These are phyloP conservation scores for Voacanga thouarsii DNA, from an alignment of 257 asterid species.

Conservation along the genomic window DNA sequence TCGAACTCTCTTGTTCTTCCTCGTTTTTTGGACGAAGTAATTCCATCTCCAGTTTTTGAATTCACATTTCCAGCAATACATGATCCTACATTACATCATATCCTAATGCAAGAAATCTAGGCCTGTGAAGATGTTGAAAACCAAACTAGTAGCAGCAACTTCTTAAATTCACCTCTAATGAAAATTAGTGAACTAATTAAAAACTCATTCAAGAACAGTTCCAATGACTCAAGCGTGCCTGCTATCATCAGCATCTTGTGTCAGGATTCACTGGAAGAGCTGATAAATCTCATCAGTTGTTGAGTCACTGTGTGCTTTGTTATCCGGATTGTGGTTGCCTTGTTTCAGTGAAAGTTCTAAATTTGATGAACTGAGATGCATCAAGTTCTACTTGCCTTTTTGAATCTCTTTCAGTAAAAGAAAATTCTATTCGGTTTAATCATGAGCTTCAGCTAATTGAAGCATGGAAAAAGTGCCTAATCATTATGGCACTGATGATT, in stretches of 20 bases:
- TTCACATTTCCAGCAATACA: no score
- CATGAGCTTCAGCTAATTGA: neutral
- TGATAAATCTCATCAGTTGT: slow-evolving; percentile 44
- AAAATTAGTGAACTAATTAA: no score
- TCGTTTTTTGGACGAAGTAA: no score
- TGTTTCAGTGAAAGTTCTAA: neutral
- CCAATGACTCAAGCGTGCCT: slow-evolving; percentile 72
- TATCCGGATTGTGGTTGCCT: neutral
- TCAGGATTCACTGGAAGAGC: slow-evolving; percentile 95
- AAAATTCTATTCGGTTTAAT: neutral
- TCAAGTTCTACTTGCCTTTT: neutral
- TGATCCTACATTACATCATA: no score
- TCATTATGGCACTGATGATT: neutral
- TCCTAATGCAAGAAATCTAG: no score
- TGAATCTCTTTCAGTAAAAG: neutral
- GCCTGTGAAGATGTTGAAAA: no score
- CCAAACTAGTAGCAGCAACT: no score
- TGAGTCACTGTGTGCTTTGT: neutral
- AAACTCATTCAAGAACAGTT: neutral
- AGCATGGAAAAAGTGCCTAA: neutral
- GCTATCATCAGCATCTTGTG: slow-evolving; percentile 66
- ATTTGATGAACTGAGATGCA: neutral
- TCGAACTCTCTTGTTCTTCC: no score
- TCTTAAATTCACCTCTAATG: no score
- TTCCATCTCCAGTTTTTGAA: no score